Percentiles rank a stretch among this genome's conserved stretches.
These are phyloP conservation scores for Ustilago sp. DNA, from an alignment of 1,284 basidiomycete genomes.

Conservation along the genomic window DNA sequence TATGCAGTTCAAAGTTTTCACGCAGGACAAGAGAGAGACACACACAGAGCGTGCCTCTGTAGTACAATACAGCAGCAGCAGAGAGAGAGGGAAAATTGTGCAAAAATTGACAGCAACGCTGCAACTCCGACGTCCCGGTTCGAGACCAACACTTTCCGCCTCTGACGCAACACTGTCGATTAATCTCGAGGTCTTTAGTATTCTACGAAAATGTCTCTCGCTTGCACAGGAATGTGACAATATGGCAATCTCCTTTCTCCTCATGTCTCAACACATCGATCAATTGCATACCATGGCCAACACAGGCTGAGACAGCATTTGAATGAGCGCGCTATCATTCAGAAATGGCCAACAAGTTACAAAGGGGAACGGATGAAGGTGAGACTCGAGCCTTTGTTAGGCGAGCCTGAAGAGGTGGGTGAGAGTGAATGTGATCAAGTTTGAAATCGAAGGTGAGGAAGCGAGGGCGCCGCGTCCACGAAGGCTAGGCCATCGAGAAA, in stretches of 20 bases:
- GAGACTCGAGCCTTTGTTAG: background rate
- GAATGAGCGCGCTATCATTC: conserved; percentile 19
- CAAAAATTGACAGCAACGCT: background rate
- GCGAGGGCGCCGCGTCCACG: background rate
- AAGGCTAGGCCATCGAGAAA: conserved; percentile 21
- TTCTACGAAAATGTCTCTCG: background rate
- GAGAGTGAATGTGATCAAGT: background rate
- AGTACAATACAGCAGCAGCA: background rate
- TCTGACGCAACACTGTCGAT: too few relatives aligned
- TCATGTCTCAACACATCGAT: background rate
- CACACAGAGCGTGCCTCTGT: too few relatives aligned
- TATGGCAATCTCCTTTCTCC: background rate
- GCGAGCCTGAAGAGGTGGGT: background rate
- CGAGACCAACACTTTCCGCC: too few relatives aligned
- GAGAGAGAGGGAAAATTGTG: background rate
- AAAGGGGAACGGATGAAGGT: background rate
- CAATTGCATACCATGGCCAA: background rate
- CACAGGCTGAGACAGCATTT: background rate
- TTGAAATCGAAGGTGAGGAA: background rate
- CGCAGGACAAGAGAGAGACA: too few relatives aligned
- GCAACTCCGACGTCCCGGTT: background rate
- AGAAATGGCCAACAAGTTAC: background rate
- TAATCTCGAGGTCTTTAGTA: background rate
- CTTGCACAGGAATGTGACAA: background rate
- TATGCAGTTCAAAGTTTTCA: background rate